Evolutionary conservation across 2,329 filamentous ascomycete genomes (phyloP).

Genomic region (Fusarium keratoplasticum): DNA sequence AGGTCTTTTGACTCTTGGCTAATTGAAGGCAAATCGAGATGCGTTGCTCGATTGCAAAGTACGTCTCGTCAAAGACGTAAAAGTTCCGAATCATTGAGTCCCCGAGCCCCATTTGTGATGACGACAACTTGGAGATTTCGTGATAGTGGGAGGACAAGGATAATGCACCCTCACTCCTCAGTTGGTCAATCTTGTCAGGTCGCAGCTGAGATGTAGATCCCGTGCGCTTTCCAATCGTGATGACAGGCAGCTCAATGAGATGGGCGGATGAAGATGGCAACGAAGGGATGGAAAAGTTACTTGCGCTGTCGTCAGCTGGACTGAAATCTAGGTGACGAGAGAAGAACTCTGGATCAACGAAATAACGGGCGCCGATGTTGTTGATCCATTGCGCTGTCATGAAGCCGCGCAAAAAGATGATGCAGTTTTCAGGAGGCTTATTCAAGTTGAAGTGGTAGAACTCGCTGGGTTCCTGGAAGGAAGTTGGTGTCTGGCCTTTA

Average conservation of each 20-base stretch:
- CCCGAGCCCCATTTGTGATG: not conserved
- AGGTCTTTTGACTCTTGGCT: not conserved
- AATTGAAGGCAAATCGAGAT: not conserved
- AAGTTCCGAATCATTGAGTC: not conserved
- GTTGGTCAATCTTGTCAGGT: not conserved
- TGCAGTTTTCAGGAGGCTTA: not conserved
- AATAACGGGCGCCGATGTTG: not conserved
- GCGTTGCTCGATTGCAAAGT: not conserved
- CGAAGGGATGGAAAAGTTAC: not conserved
- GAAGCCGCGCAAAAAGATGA: not conserved
- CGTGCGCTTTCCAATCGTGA: not conserved
- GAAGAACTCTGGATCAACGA: not conserved
- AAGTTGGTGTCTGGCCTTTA: fast-evolving
- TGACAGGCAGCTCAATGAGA: not conserved
- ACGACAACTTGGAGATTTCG: not conserved
- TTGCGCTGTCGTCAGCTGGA: not conserved
- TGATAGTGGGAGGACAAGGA: not conserved
- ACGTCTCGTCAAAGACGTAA: not conserved
- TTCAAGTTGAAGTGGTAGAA: not conserved
- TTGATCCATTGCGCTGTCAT: not conserved
- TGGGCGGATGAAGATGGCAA: not conserved
- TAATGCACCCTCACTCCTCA: not conserved
- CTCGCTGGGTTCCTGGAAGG: not conserved
- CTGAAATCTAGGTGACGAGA: not conserved
- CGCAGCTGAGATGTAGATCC: not conserved